phyloP scores from a whole-genome alignment of 164 flowering plant species.

The Vitis vinifera region DNA sequence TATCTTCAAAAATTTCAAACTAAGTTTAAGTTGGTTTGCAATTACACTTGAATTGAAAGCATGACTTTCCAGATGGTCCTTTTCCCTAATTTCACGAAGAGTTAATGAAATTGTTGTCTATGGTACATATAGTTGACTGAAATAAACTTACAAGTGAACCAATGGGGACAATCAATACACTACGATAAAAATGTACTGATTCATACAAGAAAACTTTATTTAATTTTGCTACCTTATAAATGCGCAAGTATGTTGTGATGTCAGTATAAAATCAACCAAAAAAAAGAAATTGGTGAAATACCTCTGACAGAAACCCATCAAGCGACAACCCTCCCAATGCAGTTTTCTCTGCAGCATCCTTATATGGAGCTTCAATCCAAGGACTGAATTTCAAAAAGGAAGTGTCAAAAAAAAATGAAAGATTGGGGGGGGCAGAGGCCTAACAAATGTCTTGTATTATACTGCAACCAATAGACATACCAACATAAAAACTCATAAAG shows the following conservation, averaged over 20 bases:
- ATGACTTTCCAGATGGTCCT: not conserved
- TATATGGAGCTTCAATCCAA: conserved; percentile 74
- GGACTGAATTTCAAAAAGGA: conserved; percentile 53
- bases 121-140: not conserved
- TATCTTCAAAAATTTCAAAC: not conserved
- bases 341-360: conserved; percentile 77
- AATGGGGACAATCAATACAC: not conserved
- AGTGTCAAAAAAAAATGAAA: not conserved
- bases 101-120: too few species aligned
- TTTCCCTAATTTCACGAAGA: not conserved
- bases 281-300: conserved; percentile 13
- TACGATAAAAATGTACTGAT: not conserved
- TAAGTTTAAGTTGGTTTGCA: not conserved
- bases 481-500: not conserved
- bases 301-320: conserved; percentile 89
- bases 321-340: conserved; percentile 76
- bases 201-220: not conserved
- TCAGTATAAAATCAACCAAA: not conserved
- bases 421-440: too few species aligned
- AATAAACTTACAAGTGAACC: too few species aligned
- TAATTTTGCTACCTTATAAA: not conserved
- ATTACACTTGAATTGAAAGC: not conserved
- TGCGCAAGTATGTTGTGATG: too few species aligned
- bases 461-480: not conserved
- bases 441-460: not conserved